Percentiles rank a stretch among this genome's conserved stretches.
Evolutionary conservation across 768 basidiomycete genomes (phyloP).

Genomic region (Auricularia sp.): DNA sequence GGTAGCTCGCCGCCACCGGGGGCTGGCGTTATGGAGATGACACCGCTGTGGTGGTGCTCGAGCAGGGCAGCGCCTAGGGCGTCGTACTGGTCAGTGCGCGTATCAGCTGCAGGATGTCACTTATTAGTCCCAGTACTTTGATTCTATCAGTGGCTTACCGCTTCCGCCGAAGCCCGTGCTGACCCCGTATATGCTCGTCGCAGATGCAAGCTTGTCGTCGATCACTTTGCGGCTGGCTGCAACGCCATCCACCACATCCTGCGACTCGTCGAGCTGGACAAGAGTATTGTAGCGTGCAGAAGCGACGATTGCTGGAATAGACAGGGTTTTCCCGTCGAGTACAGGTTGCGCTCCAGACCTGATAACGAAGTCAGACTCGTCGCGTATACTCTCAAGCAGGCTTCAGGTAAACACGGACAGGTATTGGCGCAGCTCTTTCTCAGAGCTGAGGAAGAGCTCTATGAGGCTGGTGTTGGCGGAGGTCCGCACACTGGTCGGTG

Average conservation of each 20-base stretch:
- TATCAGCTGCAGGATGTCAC: slow-evolving; percentile 46
- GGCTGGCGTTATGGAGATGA: slow-evolving; percentile 48
- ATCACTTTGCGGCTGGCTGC: slow-evolving; percentile 57
- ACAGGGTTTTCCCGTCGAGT: slow-evolving; percentile 60
- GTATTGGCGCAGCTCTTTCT: not conserved
- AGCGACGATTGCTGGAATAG: slow-evolving; percentile 71
- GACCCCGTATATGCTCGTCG: slow-evolving; percentile 73
- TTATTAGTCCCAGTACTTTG: not conserved
- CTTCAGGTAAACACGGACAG: not conserved
- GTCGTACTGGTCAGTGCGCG: slow-evolving; percentile 64
- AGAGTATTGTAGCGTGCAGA: slow-evolving; percentile 50
- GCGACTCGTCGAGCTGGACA: slow-evolving; percentile 41
- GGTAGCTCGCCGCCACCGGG: slow-evolving; percentile 21
- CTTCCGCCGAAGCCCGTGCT: slow-evolving; percentile 86
- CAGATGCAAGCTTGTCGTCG: slow-evolving; percentile 52
- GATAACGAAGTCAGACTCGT: not conserved
- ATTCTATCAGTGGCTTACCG: slow-evolving; percentile 26
- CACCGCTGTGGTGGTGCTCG: slow-evolving; percentile 72
- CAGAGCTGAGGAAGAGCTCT: not conserved
- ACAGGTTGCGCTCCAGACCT: slow-evolving; percentile 57
- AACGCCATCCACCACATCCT: slow-evolving; percentile 40
- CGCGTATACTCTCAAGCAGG: not conserved
- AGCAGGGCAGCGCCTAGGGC: slow-evolving; percentile 68
- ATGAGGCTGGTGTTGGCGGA: not conserved
- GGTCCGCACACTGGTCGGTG: not conserved